A percentile compares a stretch with the other conserved stretches of the same genome.
These are phyloP conservation scores for Prunus dulcis DNA, from an alignment of 306 rosid species.

Conservation along the genomic window DNA sequence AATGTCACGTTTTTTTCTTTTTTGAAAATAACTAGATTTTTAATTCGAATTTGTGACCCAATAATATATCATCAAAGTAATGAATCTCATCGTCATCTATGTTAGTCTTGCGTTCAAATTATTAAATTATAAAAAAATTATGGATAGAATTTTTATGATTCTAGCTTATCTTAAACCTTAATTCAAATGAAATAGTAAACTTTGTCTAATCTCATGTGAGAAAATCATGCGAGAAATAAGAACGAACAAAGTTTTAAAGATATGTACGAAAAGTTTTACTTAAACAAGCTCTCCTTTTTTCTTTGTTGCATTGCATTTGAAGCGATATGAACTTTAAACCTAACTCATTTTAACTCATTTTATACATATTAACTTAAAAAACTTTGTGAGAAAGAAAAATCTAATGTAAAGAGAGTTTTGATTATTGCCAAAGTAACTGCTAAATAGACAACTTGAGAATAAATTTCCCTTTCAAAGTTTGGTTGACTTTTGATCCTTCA, in stretches of 20 bases:
- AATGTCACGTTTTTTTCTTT: not conserved
- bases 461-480: not conserved
- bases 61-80: not conserved
- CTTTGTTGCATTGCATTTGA: too few species aligned
- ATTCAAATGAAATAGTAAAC: not conserved
- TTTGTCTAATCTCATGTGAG: not conserved
- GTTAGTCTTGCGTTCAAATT: not conserved
- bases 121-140: not conserved
- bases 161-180: not conserved
- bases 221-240: not conserved
- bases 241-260: too few species aligned
- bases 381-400: too few species aligned
- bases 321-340: too few species aligned
- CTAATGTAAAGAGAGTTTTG: too few species aligned
- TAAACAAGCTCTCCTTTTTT: too few species aligned
- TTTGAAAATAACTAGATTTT: not conserved
- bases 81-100: not conserved
- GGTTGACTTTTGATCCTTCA: conserved; percentile 6
- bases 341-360: too few species aligned
- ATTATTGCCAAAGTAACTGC: too few species aligned
- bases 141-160: not conserved
- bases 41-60: not conserved
- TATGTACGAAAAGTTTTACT: too few species aligned
- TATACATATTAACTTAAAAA: too few species aligned
- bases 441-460: not conserved